A percentile compares a stretch with the other conserved stretches of the same genome.
Conservation (phyloP, 352 stramenopile genomes). For the Vaucheria bursata region DNA sequence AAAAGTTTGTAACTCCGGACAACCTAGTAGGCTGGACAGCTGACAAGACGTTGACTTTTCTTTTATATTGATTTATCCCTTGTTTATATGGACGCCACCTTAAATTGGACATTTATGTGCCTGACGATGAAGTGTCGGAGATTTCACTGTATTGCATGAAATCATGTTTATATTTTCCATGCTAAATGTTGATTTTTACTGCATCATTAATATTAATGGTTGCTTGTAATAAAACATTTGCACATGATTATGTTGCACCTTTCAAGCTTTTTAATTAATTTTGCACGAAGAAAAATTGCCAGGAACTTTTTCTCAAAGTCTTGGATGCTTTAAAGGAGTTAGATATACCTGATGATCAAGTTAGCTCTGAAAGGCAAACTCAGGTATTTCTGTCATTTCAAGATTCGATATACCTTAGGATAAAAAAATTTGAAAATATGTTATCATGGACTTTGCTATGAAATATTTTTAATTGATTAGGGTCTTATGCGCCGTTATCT, state of each 20-base stretch:
- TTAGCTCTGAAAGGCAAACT: slow-evolving; percentile 36
- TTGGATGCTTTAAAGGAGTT: slow-evolving; percentile 31
- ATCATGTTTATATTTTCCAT: not conserved
- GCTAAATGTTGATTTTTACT: not conserved
- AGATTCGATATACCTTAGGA: not conserved
- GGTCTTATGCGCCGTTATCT: slow-evolving; percentile 23
- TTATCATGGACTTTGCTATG: not conserved
- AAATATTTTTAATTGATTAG: not conserved
- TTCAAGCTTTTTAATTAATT: not conserved
- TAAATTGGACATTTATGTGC: too few relatives aligned
- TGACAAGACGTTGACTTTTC: too few relatives aligned
- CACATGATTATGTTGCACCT: not conserved
- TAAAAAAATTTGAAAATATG: not conserved
- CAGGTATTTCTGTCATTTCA: slow-evolving; percentile 8
- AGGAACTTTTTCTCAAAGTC: slow-evolving; percentile 20
- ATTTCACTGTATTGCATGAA: not conserved
- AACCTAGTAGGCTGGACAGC: too few relatives aligned
- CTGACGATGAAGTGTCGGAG: not conserved
- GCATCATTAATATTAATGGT: not conserved
- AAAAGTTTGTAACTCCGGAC: too few relatives aligned
- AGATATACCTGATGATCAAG: slow-evolving; percentile 34
- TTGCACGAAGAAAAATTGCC: not conserved
- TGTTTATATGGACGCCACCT: too few relatives aligned
- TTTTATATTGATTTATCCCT: too few relatives aligned
- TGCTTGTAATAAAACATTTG: not conserved